These are phyloP conservation scores for Russula ochroleuca DNA, from an alignment of 768 basidiomycete species.

Conservation along the genomic window DNA sequence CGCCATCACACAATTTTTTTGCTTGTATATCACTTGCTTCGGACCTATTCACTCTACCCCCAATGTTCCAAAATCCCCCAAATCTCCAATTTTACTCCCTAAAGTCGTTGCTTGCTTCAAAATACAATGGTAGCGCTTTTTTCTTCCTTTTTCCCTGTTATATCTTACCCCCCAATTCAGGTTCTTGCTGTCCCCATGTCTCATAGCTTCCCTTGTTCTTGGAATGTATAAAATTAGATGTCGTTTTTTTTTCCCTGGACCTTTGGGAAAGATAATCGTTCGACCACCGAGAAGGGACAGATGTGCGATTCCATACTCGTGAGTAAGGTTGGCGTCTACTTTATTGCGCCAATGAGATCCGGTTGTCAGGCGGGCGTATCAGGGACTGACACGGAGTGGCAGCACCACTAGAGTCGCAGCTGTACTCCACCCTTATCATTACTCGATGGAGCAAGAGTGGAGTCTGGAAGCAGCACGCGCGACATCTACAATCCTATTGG, in stretches of 20 bases:
- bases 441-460: too few relatives aligned
- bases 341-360: too few relatives aligned
- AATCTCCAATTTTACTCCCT: not conserved
- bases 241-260: not conserved
- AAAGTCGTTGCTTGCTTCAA: not conserved
- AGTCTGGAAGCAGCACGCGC: too few relatives aligned
- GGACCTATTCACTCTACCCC: slow-evolving; percentile 1
- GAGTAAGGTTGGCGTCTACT: too few relatives aligned
- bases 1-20: slow-evolving; percentile 19
- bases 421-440: not conserved
- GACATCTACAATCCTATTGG: too few relatives aligned
- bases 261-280: not conserved
- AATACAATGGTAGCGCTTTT: not conserved
- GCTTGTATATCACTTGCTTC: slow-evolving; percentile 23
- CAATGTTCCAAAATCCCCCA: slow-evolving; percentile 7
- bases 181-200: slow-evolving; percentile 1
- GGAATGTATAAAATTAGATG: slow-evolving; percentile 17
- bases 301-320: too few relatives aligned
- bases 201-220: slow-evolving; percentile 7
- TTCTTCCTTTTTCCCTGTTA: not conserved
- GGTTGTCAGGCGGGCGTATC: too few relatives aligned
- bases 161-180: not conserved
- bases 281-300: not conserved
- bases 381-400: too few relatives aligned
- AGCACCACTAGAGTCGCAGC: not conserved